phyloP scores from a whole-genome alignment of 2,329 filamentous ascomycete species.

The Talaromyces sp. region DNA sequence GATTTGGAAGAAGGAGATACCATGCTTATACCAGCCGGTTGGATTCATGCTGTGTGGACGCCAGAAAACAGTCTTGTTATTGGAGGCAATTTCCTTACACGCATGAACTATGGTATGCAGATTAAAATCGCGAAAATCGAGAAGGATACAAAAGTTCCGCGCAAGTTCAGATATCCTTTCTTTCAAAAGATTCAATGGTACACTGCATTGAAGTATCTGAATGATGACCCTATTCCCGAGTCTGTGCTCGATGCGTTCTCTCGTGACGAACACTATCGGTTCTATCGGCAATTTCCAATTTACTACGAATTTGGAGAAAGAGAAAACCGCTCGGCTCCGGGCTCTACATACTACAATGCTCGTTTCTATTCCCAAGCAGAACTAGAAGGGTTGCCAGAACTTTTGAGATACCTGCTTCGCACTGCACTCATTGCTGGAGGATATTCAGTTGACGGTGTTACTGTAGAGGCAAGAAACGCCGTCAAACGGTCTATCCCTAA shows the following conservation, averaged over 20 bases:
- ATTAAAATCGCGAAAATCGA: constrained; percentile 64
- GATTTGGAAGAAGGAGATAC: constrained; percentile 65
- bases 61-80: constrained; percentile 67
- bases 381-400: constrained; percentile 57
- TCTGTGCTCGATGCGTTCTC: constrained; percentile 55
- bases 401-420: constrained; percentile 60
- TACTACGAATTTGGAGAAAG: constrained; percentile 59
- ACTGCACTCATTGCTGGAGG: constrained; percentile 61
- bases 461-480: constrained; percentile 56
- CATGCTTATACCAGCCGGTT: constrained; percentile 68
- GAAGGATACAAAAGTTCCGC: constrained; percentile 63
- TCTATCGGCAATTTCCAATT: constrained; percentile 54
- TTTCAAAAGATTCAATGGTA: constrained; percentile 71
- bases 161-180: constrained; percentile 65
- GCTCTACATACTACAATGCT: constrained; percentile 54
- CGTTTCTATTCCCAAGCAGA: constrained; percentile 63
- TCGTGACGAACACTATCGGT: constrained; percentile 52
- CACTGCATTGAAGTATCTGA: constrained; percentile 61
- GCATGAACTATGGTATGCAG: constrained; percentile 64
- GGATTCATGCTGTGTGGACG: constrained; percentile 71
- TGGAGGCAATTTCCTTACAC: constrained; percentile 67
- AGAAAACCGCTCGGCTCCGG: constrained; percentile 49
- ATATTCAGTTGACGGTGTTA: constrained; percentile 58
- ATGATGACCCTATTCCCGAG: constrained; percentile 61
- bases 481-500: constrained; percentile 63